These are phyloP conservation scores for Candida glucosophila DNA, from an alignment of 1,139 yeast genomes.

Conservation along the genomic window DNA sequence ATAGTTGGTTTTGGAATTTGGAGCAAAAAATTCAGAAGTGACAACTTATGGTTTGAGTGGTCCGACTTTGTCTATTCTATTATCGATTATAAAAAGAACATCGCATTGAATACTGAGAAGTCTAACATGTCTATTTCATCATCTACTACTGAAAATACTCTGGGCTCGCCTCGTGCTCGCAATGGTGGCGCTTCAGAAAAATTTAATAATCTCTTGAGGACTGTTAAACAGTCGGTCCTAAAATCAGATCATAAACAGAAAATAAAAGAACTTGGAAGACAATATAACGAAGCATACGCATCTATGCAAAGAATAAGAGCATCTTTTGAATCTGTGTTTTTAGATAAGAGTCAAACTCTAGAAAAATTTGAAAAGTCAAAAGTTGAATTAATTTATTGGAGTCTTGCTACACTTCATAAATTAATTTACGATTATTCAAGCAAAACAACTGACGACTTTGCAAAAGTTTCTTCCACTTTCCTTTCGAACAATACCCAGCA, in stretches of 20 bases:
- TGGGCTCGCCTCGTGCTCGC: too few relatives aligned
- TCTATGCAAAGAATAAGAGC: too few relatives aligned
- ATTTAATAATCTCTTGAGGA: constrained; percentile 24
- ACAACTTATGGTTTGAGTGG: constrained; percentile 44
- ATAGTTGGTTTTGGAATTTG: constrained; percentile 25
- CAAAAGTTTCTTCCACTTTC: too few relatives aligned
- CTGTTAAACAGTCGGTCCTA: constrained; percentile 21
- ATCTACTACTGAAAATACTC: too few relatives aligned
- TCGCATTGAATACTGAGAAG: constrained; percentile 1
- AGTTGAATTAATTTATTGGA: constrained; percentile 25
- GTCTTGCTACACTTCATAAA: constrained; percentile 30
- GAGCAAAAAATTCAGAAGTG: constrained; percentile 30
- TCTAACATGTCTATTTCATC: too few relatives aligned
- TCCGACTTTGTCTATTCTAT: constrained; percentile 23
- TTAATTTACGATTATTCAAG: constrained; percentile 22
- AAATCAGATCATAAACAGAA: constrained; percentile 25
- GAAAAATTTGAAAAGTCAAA: constrained; percentile 31
- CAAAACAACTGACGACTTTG: too few relatives aligned
- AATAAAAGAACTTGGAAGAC: constrained; percentile 18
- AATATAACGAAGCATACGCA: too few relatives aligned
- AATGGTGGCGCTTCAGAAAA: too few relatives aligned
- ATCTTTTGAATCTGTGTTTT: too few relatives aligned
- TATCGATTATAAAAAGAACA: constrained; percentile 11
- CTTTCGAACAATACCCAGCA: too few relatives aligned
- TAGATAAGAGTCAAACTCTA: too few relatives aligned